Conservation (phyloP, 208 protist genomes). For the Acanthamoeba rhysodes region DNA sequence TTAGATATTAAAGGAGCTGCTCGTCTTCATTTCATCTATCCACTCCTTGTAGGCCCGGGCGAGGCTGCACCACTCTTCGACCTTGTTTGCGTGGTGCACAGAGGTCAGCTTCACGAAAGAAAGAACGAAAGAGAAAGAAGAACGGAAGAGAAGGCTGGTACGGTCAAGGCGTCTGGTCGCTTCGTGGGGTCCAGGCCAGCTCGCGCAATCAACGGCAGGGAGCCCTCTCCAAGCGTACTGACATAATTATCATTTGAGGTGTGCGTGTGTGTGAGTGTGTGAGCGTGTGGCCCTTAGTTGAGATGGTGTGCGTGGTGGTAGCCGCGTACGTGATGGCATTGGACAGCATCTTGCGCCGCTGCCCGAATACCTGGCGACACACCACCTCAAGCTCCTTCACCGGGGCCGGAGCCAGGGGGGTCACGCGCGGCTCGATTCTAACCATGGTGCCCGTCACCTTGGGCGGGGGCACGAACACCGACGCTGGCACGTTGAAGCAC, state of each 20-base stretch:
- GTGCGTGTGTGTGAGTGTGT: too few species aligned
- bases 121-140: not conserved
- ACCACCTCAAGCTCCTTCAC: conserved; percentile 51
- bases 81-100: not conserved
- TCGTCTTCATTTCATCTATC: conserved; percentile 52
- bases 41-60: conserved; percentile 37
- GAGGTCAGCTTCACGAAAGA: not conserved
- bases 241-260: not conserved
- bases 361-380: conserved; percentile 45
- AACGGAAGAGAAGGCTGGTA: not conserved
- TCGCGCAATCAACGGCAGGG: not conserved
- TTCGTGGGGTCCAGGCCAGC: not conserved
- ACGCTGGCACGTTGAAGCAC: conserved; percentile 22
- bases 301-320: not conserved
- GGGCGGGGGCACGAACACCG: conserved; percentile 50
- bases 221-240: conserved; percentile 14
- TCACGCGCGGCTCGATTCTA: conserved; percentile 2
- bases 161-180: conserved; percentile 39
- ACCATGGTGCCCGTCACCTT: conserved; percentile 61
- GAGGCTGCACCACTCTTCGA: conserved; percentile 32
- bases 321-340: conserved; percentile 37
- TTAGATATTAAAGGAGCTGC: conserved; percentile 38
- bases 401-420: not conserved
- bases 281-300: too few species aligned
- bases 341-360: conserved; percentile 47